Evolutionary conservation across 2,329 filamentous ascomycete genomes (phyloP).

Genomic region (Kalmusia sp.): DNA sequence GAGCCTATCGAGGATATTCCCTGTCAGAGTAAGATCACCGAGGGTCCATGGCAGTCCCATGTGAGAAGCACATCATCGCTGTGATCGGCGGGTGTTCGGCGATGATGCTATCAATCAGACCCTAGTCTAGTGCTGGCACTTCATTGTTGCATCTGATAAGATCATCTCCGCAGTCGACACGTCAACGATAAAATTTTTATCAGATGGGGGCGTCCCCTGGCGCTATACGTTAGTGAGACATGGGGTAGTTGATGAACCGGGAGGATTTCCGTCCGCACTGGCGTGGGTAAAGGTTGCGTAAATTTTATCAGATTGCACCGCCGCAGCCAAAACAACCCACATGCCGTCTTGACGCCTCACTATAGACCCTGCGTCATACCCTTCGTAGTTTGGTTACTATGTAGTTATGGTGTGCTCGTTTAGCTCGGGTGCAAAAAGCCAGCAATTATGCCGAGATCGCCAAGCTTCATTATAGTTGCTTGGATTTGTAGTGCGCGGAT

Average conservation of each 20-base stretch:
- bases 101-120: neutral
- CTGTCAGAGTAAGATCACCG: neutral
- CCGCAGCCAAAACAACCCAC: neutral
- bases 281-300: slow-evolving; percentile 9
- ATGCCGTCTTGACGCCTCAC: neutral
- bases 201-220: slow-evolving; percentile 11
- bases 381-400: neutral
- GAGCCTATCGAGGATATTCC: neutral
- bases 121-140: neutral
- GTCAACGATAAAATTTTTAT: slow-evolving; percentile 12
- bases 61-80: neutral
- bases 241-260: neutral
- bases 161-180: slow-evolving; percentile 4
- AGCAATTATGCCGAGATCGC: neutral
- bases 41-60: neutral
- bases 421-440: neutral
- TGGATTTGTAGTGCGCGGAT: neutral
- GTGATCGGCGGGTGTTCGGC: neutral
- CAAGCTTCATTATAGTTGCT: neutral
- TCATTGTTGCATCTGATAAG: slow-evolving; percentile 15
- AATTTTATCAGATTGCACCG: slow-evolving; percentile 4
- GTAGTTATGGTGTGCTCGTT: too few species aligned
- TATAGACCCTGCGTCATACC: neutral
- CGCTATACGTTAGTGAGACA: neutral
- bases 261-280: neutral